These are phyloP conservation scores for Urtica urens DNA, from an alignment of 306 rosid species.

Conservation along the genomic window DNA sequence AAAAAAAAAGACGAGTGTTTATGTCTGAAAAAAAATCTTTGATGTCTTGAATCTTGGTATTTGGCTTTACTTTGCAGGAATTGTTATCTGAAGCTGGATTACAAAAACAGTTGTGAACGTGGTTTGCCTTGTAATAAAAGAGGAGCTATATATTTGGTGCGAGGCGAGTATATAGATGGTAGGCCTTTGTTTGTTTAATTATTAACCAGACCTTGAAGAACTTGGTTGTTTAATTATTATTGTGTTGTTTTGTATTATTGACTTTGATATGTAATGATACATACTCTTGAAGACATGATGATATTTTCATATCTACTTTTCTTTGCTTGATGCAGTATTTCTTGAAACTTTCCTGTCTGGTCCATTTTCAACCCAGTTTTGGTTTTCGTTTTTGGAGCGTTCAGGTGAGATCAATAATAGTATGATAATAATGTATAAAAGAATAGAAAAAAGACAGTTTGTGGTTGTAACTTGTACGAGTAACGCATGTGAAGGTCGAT, in stretches of 20 bases:
- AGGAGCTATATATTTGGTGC: conserved; percentile 30
- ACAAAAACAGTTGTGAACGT: conserved; percentile 18
- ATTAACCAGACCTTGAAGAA: conserved; percentile 20
- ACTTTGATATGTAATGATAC: conserved; percentile 28
- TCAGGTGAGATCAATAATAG: too few relatives aligned
- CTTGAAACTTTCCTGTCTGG: too few relatives aligned
- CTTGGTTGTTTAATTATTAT: conserved; percentile 18
- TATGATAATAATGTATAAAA: too few relatives aligned
- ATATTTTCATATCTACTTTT: too few relatives aligned
- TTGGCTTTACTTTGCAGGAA: conserved; percentile 36
- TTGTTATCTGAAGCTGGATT: conserved; percentile 30
- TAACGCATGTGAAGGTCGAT: conserved; percentile 14
- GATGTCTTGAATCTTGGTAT: neutral
- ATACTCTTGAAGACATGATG: conserved; percentile 28
- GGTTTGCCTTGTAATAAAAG: conserved; percentile 24
- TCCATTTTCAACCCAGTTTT: too few relatives aligned
- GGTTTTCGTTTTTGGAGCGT: too few relatives aligned
- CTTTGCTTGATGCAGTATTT: too few relatives aligned
- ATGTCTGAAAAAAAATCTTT: neutral
- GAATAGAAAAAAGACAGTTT: too few relatives aligned
- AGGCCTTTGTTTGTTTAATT: conserved; percentile 20
- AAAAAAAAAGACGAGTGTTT: too few relatives aligned
- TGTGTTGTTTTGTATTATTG: conserved; percentile 33
- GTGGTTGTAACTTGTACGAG: neutral
- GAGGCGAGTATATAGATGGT: conserved; percentile 31